phyloP scores from a whole-genome alignment of 2,329 filamentous ascomycete genomes.

The Claviceps sp. region DNA sequence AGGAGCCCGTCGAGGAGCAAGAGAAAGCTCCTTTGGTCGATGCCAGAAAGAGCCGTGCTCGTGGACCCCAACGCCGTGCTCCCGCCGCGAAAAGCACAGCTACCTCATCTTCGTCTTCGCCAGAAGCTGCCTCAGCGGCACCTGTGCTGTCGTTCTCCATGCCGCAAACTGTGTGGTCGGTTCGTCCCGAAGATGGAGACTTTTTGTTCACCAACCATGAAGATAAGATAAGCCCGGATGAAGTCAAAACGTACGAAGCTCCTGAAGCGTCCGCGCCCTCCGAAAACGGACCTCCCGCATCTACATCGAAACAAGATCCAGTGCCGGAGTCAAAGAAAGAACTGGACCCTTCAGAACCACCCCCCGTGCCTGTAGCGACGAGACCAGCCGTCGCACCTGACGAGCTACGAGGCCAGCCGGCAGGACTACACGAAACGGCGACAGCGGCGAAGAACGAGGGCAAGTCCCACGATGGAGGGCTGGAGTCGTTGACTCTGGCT shows the following conservation, averaged over 20 bases:
- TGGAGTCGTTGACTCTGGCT: constrained; percentile 22
- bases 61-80: constrained; percentile 70
- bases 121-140: constrained; percentile 11
- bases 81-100: constrained; percentile 35
- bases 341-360: background rate
- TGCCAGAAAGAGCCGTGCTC: constrained; percentile 79
- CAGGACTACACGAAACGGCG: background rate
- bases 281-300: background rate
- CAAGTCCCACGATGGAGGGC: constrained; percentile 3
- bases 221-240: constrained; percentile 6
- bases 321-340: background rate
- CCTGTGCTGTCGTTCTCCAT: constrained; percentile 33
- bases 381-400: constrained; percentile 1
- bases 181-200: constrained; percentile 36
- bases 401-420: background rate
- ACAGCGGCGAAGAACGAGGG: background rate
- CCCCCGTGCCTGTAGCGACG: background rate
- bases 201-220: constrained; percentile 16
- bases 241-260: constrained; percentile 4
- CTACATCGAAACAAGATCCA: constrained; percentile 1
- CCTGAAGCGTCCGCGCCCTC: background rate
- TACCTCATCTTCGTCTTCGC: constrained; percentile 18
- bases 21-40: constrained; percentile 74
- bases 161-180: constrained; percentile 36
- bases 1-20: constrained; percentile 41